A percentile compares a stretch with the other conserved stretches of the same genome.
These are phyloP conservation scores for Fusarium sp. DNA, from an alignment of 2,329 filamentous ascomycete species.

Conservation along the genomic window DNA sequence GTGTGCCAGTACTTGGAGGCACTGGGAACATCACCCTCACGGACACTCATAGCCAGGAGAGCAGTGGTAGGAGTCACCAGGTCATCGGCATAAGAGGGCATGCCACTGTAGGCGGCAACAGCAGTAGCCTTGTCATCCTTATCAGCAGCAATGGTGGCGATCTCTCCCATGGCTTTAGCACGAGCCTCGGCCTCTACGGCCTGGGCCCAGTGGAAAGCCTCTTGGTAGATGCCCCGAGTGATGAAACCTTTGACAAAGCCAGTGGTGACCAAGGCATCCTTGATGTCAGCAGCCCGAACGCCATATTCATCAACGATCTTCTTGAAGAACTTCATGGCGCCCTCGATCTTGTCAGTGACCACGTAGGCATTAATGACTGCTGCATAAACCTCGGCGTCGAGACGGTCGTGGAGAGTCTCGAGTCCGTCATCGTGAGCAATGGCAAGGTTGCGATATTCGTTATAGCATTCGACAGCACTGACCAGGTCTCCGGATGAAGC, in stretches of 20 bases:
- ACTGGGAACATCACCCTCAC: conserved; percentile 79
- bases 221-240: conserved; percentile 73
- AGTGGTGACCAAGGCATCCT: conserved; percentile 75
- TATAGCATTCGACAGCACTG: conserved; percentile 93
- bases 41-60: conserved; percentile 86
- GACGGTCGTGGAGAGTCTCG: conserved; percentile 73
- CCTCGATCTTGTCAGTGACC: conserved; percentile 80
- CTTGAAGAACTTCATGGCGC: conserved; percentile 85
- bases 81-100: conserved; percentile 63
- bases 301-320: conserved; percentile 76
- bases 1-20: conserved; percentile 85
- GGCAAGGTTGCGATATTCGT: conserved; percentile 91
- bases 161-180: conserved; percentile 73
- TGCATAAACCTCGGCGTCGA: conserved; percentile 88
- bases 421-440: conserved; percentile 82
- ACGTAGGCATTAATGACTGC: conserved; percentile 92
- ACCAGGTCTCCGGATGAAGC: conserved; percentile 81
- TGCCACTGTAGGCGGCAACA: conserved; percentile 70
- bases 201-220: conserved; percentile 80
- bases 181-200: conserved; percentile 69
- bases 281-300: conserved; percentile 69
- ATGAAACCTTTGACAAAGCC: conserved; percentile 85
- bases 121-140: conserved; percentile 76
- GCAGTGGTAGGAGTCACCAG: conserved; percentile 75
- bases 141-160: conserved; percentile 85